Conservation (phyloP, 2,329 filamentous ascomycete species). For the Aureobasidium pullulans region DNA sequence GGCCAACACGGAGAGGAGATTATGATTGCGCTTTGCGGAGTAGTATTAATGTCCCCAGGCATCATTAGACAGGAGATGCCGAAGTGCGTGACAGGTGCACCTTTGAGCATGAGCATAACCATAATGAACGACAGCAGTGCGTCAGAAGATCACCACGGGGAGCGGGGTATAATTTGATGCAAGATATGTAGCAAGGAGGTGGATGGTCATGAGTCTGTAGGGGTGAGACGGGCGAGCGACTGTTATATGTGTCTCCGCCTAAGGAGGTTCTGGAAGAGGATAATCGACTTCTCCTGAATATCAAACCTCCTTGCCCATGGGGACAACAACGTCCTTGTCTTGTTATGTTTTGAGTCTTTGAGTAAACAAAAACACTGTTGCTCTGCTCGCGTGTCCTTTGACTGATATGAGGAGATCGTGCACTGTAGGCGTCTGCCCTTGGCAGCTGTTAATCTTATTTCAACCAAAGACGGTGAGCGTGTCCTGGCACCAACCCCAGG, state of each 20-base stretch:
- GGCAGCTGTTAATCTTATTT: conserved; percentile 2
- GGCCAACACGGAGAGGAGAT: not conserved
- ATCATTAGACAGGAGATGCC: not conserved
- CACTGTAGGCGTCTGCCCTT: conserved; percentile 6
- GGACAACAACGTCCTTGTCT: not conserved
- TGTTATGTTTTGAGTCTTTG: not conserved
- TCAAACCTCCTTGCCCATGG: not conserved
- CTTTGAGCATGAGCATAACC: not conserved
- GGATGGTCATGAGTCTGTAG: not conserved
- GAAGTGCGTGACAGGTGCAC: conserved; percentile 4
- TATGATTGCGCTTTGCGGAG: conserved; percentile 3
- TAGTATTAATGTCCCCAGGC: not conserved
- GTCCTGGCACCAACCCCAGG: not conserved
- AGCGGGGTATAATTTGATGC: conserved; percentile 6
- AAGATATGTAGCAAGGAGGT: not conserved
- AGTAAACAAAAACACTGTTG: conserved; percentile 10
- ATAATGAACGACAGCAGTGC: not conserved
- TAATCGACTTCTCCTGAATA: not conserved
- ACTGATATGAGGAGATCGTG: conserved; percentile 8
- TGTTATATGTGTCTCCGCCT: not conserved
- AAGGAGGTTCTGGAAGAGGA: not conserved
- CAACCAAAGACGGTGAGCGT: conserved; percentile 11
- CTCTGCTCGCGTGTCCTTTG: conserved; percentile 2
- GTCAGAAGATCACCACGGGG: not conserved
- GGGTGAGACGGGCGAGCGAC: not conserved